Percentiles rank a stretch among this genome's conserved stretches.
Conservation (phyloP, 2,329 filamentous ascomycete genomes). For the Clarireedia homoeocarpa region DNA sequence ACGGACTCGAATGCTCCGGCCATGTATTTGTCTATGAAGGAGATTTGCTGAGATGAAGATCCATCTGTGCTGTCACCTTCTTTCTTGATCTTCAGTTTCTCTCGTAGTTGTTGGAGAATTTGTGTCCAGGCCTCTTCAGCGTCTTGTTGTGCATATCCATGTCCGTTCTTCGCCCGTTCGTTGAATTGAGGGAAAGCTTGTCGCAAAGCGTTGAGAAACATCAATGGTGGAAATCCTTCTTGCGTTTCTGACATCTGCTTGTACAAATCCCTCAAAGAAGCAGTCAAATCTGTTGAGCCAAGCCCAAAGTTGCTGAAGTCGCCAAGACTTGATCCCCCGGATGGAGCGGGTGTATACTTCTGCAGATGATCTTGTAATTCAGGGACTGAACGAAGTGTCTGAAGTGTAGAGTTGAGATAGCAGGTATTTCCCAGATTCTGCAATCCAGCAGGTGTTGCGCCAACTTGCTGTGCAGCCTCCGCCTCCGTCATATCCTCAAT, state of each 20-base stretch:
- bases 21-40: conserved; percentile 89
- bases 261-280: conserved; percentile 74
- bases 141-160: conserved; percentile 94
- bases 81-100: conserved; percentile 64
- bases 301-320: conserved; percentile 42
- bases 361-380: conserved; percentile 77
- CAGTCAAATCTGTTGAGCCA: conserved; percentile 56
- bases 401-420: conserved; percentile 96
- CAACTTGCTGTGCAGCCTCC: conserved; percentile 73
- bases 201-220: conserved; percentile 76
- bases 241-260: conserved; percentile 86
- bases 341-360: conserved; percentile 45
- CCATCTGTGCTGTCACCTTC: conserved; percentile 40
- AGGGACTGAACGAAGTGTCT: conserved; percentile 79
- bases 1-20: conserved; percentile 70
- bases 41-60: conserved; percentile 44
- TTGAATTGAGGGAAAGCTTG: conserved; percentile 85
- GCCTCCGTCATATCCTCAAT: conserved; percentile 97
- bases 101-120: conserved; percentile 74
- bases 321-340: conserved; percentile 29
- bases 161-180: conserved; percentile 72
- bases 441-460: conserved; percentile 80
- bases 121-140: conserved; percentile 98
- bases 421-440: conserved; percentile 95
- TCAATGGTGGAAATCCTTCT: conserved; percentile 72